A percentile compares a stretch with the other conserved stretches of the same genome.
These are phyloP conservation scores for Penicillium macrosclerotiorum DNA, from an alignment of 495 filamentous ascomycete species.

Conservation along the genomic window DNA sequence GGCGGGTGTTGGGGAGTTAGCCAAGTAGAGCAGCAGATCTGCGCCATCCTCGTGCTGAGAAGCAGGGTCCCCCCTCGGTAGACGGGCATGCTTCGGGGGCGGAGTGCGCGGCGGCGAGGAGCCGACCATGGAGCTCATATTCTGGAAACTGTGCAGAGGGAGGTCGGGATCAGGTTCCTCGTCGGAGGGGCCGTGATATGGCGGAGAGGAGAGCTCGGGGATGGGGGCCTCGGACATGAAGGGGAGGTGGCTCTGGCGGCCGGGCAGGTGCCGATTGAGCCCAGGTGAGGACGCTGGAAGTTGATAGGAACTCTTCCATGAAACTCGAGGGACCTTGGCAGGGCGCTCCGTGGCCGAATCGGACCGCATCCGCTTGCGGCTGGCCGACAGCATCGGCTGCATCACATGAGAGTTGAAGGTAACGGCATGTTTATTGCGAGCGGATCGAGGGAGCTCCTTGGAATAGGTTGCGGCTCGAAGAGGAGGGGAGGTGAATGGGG, in stretches of 20 bases:
- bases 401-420: slow-evolving; percentile 46
- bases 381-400: slow-evolving; percentile 47
- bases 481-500: slow-evolving; percentile 45
- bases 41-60: slow-evolving; percentile 74
- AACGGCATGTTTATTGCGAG: slow-evolving; percentile 46
- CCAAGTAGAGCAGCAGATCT: slow-evolving; percentile 86
- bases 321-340: slow-evolving; percentile 52
- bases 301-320: slow-evolving; percentile 72
- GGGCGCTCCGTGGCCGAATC: slow-evolving; percentile 61
- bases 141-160: slow-evolving; percentile 71
- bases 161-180: slow-evolving; percentile 74
- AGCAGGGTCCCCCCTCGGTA: slow-evolving; percentile 43
- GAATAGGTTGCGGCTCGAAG: slow-evolving; percentile 39
- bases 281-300: slow-evolving; percentile 82
- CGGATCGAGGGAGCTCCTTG: slow-evolving; percentile 46
- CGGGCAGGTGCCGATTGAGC: slow-evolving; percentile 28
- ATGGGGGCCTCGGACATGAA: slow-evolving; percentile 74
- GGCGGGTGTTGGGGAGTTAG: slow-evolving; percentile 87
- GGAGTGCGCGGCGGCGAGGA: slow-evolving; percentile 84
- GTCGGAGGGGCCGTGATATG: slow-evolving; percentile 63
- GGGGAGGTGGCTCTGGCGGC: slow-evolving; percentile 56
- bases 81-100: slow-evolving; percentile 60
- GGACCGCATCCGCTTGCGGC: slow-evolving; percentile 66
- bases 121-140: slow-evolving; percentile 51
- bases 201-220: slow-evolving; percentile 58